Evolutionary conservation across 2,329 filamentous ascomycete genomes (phyloP).

Genomic region (Talaromyces sp.): DNA sequence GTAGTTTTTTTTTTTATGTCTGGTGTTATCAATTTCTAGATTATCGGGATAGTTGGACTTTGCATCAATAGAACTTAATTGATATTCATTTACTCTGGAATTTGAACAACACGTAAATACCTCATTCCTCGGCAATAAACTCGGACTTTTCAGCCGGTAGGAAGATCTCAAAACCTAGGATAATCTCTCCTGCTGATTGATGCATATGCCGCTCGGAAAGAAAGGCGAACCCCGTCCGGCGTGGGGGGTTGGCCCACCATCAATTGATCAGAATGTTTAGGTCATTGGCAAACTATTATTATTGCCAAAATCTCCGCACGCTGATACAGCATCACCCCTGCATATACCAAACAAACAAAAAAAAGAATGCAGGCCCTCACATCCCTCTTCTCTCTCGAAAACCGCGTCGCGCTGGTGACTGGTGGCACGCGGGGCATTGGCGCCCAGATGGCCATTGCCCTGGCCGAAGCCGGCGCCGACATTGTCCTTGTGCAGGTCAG

Average conservation of each 20-base stretch:
- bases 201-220: slow-evolving; percentile 4
- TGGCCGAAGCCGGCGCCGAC: slow-evolving; percentile 46
- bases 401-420: slow-evolving; percentile 26
- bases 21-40: neutral
- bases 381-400: slow-evolving; percentile 12
- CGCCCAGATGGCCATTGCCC: slow-evolving; percentile 42
- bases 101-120: neutral
- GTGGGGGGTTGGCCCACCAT: slow-evolving; percentile 3
- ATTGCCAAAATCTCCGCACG: neutral
- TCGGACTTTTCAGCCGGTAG: neutral
- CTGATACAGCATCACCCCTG: neutral
- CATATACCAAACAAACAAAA: neutral
- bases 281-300: neutral
- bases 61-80: neutral
- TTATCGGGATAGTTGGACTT: neutral
- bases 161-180: neutral
- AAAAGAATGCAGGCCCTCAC: slow-evolving; percentile 5
- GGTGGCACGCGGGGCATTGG: slow-evolving; percentile 45
- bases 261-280: neutral
- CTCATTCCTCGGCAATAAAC: neutral
- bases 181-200: neutral
- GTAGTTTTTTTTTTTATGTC: slow-evolving; percentile 37
- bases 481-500: slow-evolving; percentile 39
- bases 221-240: slow-evolving; percentile 5
- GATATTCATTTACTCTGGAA: neutral